Percentiles rank a stretch among this genome's conserved stretches.
Conservation (phyloP, 768 basidiomycete genomes). For the Amanita polypyramis region DNA sequence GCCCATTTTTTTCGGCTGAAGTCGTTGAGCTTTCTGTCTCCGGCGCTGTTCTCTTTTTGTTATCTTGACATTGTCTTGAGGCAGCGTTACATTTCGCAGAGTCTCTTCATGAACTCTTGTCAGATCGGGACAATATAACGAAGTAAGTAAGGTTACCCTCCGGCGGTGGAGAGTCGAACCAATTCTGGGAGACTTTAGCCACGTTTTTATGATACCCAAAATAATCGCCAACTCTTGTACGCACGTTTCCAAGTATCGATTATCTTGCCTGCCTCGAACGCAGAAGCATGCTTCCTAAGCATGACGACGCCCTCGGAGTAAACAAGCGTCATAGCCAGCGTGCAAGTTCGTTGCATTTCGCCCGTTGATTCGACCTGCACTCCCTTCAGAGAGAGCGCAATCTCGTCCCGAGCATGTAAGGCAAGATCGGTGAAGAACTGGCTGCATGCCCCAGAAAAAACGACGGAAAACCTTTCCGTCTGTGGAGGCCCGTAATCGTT, state of each 20-base stretch:
- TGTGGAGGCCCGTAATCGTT: conserved; percentile 9
- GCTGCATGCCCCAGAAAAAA: conserved; percentile 22
- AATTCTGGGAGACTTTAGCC: conserved; percentile 14
- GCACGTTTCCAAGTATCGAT: conserved; percentile 34
- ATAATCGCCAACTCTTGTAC: conserved; percentile 7
- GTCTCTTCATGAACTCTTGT: neutral
- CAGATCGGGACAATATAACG: neutral
- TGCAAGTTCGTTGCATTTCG: conserved; percentile 18
- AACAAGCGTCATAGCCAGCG: conserved; percentile 28
- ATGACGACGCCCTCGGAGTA: conserved; percentile 33
- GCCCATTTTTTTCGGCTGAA: neutral
- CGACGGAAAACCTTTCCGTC: conserved; percentile 26
- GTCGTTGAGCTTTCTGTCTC: neutral
- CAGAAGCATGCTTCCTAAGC: conserved; percentile 21
- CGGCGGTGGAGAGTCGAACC: conserved; percentile 20
- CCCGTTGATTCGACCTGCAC: conserved; percentile 20
- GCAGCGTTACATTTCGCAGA: neutral
- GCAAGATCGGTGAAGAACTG: conserved; percentile 24
- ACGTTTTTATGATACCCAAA: neutral
- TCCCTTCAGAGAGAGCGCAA: conserved; percentile 40
- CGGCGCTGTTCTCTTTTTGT: conserved; percentile 5
- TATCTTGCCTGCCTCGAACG: conserved; percentile 10
- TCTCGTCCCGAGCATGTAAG: conserved; percentile 29
- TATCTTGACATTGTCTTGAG: neutral
- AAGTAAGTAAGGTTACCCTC: conserved; percentile 10